phyloP scores from a whole-genome alignment of 1,284 basidiomycete genomes.

The Microbotryum intermedium region DNA sequence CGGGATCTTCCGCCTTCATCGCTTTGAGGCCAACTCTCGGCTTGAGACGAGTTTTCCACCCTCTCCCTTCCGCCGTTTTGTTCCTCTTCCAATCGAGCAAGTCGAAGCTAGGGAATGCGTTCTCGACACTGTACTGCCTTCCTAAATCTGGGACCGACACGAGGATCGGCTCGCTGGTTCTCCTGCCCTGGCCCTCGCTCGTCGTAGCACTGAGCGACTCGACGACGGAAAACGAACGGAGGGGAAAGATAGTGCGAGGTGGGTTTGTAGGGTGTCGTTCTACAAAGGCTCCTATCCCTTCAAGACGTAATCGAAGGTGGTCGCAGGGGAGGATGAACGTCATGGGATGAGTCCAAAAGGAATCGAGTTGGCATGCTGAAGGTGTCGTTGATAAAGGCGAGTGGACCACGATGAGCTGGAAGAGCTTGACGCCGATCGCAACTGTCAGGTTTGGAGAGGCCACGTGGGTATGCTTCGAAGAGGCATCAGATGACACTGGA shows the following conservation, averaged over 20 bases:
- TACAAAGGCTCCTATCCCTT: constrained; percentile 31
- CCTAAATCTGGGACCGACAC: constrained; percentile 39
- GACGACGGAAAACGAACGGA: constrained; percentile 36
- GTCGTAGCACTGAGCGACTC: constrained; percentile 12
- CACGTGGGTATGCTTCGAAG: neutral
- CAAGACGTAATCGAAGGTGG: constrained; percentile 37
- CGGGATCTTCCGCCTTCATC: constrained; percentile 18
- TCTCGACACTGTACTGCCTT: constrained; percentile 35
- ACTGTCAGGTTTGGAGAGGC: neutral
- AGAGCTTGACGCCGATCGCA: neutral
- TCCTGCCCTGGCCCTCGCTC: constrained; percentile 7
- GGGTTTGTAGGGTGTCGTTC: neutral
- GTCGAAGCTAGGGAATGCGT: constrained; percentile 37
- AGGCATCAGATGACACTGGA: neutral
- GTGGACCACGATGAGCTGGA: neutral
- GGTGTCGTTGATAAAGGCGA: neutral
- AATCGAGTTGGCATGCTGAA: neutral
- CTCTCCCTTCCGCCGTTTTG: constrained; percentile 33
- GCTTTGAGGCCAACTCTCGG: constrained; percentile 18
- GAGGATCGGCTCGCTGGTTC: constrained; percentile 36
- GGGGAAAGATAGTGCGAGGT: constrained; percentile 22
- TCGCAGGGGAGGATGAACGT: constrained; percentile 32
- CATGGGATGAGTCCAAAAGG: constrained; percentile 3
- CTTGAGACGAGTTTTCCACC: constrained; percentile 13
- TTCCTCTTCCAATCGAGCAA: constrained; percentile 39